A percentile compares a stretch with the other conserved stretches of the same genome.
phyloP scores from a whole-genome alignment of 441 rosid species.

The Populus trichocarpa region DNA sequence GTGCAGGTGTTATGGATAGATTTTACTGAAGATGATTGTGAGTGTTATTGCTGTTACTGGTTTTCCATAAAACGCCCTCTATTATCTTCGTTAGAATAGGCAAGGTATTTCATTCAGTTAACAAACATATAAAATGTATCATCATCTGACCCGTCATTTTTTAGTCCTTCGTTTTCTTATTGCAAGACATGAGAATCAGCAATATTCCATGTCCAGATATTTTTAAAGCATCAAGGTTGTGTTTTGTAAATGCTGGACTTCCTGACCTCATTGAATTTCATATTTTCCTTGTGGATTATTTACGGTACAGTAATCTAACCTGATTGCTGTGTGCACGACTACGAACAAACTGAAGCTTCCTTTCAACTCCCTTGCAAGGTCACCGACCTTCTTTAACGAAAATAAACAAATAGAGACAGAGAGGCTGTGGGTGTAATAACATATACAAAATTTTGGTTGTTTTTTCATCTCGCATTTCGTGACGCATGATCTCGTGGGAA shows the following conservation, averaged over 20 bases:
- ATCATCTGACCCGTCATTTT: slow-evolving; percentile 1
- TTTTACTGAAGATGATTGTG: slow-evolving; percentile 18
- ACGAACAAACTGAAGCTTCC: not conserved
- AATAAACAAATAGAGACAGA: not conserved
- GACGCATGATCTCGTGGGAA: not conserved
- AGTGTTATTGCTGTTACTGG: slow-evolving; percentile 11
- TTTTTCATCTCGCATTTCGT: not conserved
- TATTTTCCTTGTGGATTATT: not conserved
- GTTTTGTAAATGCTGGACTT: slow-evolving; percentile 1
- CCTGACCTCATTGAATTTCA: not conserved
- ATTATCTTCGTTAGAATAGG: slow-evolving; percentile 6
- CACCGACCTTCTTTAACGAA: not conserved
- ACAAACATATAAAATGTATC: not conserved
- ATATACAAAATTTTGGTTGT: not conserved
- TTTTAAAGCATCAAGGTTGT: not conserved
- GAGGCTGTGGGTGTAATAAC: no score
- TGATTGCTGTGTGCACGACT: not conserved
- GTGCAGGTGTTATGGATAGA: slow-evolving; percentile 29
- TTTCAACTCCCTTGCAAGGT: not conserved
- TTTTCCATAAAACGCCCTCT: slow-evolving; percentile 11
- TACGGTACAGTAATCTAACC: not conserved
- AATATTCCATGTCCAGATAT: not conserved
- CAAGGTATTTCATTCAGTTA: not conserved
- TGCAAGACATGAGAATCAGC: not conserved
- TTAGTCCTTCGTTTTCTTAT: slow-evolving; percentile 2